phyloP scores from a whole-genome alignment of 1,284 basidiomycete genomes.

The Ustanciosporium gigantosporum region DNA sequence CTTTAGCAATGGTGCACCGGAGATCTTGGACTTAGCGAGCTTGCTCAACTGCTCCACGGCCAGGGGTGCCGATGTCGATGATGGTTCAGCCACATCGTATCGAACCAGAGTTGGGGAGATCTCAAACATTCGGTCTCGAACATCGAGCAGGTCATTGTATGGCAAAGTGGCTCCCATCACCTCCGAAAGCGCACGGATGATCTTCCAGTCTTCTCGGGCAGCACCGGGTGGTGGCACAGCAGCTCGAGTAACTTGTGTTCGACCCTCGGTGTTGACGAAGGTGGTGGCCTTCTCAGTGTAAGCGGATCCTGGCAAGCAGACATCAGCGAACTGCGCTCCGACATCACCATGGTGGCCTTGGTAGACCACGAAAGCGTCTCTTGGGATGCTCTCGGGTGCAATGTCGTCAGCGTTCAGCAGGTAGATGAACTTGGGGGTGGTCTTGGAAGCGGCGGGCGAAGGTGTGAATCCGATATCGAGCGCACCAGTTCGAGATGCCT shows the following conservation, averaged over 20 bases:
- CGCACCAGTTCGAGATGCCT: slow-evolving; percentile 88
- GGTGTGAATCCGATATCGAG: slow-evolving; percentile 93
- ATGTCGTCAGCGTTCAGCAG: slow-evolving; percentile 95
- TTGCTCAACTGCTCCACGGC: slow-evolving; percentile 45
- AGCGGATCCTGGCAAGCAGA: slow-evolving; percentile 87
- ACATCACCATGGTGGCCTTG: slow-evolving; percentile 98
- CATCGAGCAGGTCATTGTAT: slow-evolving; percentile 84
- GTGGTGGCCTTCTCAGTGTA: slow-evolving; percentile 95
- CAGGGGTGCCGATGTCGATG: slow-evolving; percentile 64
- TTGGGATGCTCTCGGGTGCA: slow-evolving; percentile 84
- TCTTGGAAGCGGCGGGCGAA: slow-evolving; percentile 73
- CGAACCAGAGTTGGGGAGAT: slow-evolving; percentile 87
- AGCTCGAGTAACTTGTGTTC: slow-evolving; percentile 84
- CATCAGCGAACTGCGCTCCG: slow-evolving; percentile 93
- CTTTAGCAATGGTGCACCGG: slow-evolving; percentile 70
- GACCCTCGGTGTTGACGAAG: slow-evolving; percentile 97
- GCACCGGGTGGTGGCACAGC: slow-evolving; percentile 95
- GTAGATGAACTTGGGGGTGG: slow-evolving; percentile 93
- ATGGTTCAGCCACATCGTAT: slow-evolving; percentile 82
- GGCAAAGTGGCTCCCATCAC: slow-evolving; percentile 77
- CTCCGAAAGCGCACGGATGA: slow-evolving; percentile 92
- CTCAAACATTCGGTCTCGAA: slow-evolving; percentile 96
- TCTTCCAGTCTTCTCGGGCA: slow-evolving; percentile 97
- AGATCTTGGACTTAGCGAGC: slow-evolving; percentile 28
- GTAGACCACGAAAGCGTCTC: slow-evolving; percentile 95